These are phyloP conservation scores for Capsicum chinense DNA, from an alignment of 257 asterid genomes.

Conservation along the genomic window DNA sequence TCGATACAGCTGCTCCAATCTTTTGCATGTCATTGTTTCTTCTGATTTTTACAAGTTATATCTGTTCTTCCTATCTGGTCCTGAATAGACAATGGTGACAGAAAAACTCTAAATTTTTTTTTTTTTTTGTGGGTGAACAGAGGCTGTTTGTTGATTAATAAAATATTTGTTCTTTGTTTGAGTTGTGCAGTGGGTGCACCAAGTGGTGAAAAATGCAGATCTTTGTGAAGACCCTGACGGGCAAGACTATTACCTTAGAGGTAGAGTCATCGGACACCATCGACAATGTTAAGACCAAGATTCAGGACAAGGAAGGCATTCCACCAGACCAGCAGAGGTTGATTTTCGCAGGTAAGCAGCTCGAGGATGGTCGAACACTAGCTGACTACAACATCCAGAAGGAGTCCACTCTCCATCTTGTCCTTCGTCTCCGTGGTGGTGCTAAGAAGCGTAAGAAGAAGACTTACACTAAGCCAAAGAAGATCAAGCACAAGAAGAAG, in stretches of 20 bases:
- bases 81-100: background rate
- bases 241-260: constrained; percentile 29
- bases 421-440: constrained; percentile 39
- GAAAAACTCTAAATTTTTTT: too few relatives aligned
- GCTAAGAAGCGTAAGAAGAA: constrained; percentile 52
- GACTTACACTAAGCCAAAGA: constrained; percentile 53
- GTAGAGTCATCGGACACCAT: constrained; percentile 23
- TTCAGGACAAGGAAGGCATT: constrained; percentile 23
- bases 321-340: constrained; percentile 25
- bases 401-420: constrained; percentile 24
- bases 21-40: background rate
- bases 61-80: background rate
- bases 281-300: constrained; percentile 25
- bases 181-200: constrained; percentile 7
- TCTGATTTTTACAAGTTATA: too few relatives aligned
- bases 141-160: background rate
- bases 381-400: constrained; percentile 27
- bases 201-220: constrained; percentile 23
- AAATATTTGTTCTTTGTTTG: background rate
- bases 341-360: constrained; percentile 1
- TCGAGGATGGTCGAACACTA: constrained; percentile 22
- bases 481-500: constrained; percentile 52
- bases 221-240: constrained; percentile 27
- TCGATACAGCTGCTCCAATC: background rate
- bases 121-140: background rate